A percentile compares a stretch with the other conserved stretches of the same genome.
Evolutionary conservation across 78 protist genomes (phyloP).

Genomic region (Dictyostelium intermedium): DNA sequence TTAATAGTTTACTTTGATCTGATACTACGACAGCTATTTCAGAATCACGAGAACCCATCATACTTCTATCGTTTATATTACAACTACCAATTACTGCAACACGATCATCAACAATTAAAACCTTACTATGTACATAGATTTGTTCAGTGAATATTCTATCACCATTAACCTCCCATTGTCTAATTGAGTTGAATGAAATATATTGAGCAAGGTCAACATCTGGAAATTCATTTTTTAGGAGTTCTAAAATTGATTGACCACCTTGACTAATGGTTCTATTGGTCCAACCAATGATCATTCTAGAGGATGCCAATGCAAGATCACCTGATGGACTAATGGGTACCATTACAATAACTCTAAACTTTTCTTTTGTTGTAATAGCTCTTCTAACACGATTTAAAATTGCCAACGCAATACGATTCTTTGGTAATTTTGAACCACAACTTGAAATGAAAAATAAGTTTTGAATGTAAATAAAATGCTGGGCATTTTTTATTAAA

Average conservation of each 20-base stretch:
- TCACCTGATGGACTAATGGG: constrained; percentile 63
- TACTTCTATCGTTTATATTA: constrained; percentile 90
- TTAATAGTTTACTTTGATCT: neutral
- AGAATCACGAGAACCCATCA: constrained; percentile 78
- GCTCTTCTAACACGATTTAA: constrained; percentile 29
- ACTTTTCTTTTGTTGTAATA: constrained; percentile 22
- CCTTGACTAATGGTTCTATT: constrained; percentile 52
- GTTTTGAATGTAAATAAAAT: constrained; percentile 83
- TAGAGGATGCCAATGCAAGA: neutral
- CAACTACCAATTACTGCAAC: constrained; percentile 78
- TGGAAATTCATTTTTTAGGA: constrained; percentile 17
- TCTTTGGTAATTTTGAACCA: constrained; percentile 60
- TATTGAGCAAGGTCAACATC: neutral
- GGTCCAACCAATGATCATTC: constrained; percentile 65
- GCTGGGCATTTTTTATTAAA: constrained; percentile 63
- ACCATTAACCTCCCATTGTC: neutral
- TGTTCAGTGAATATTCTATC: constrained; percentile 65
- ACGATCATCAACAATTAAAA: constrained; percentile 85
- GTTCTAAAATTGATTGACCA: constrained; percentile 47
- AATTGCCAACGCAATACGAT: constrained; percentile 58
- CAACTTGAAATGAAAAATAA: constrained; percentile 80
- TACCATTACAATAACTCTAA: constrained; percentile 53
- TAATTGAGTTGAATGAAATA: neutral
- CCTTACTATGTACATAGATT: constrained; percentile 87
- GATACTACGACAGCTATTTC: constrained; percentile 45